Percentiles rank a stretch among this genome's conserved stretches.
phyloP scores from a whole-genome alignment of 352 stramenopile species.

The Phytophthora capsici region DNA sequence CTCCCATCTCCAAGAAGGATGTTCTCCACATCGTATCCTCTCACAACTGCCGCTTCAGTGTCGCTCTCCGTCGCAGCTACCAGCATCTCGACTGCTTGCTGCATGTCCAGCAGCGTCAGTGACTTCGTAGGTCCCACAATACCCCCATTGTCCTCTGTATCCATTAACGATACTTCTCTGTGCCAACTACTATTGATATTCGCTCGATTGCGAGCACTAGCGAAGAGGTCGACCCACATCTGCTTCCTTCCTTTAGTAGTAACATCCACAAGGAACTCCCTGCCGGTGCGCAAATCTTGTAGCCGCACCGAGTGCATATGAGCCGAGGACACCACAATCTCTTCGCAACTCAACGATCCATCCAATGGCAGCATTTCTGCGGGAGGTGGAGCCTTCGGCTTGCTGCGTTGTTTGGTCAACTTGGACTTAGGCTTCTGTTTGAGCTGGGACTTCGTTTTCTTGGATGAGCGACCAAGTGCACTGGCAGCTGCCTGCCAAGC shows the following conservation, averaged over 20 bases:
- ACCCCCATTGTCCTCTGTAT: background rate
- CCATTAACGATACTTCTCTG: slow-evolving; percentile 3
- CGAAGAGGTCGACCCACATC: slow-evolving; percentile 63
- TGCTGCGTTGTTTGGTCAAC: slow-evolving; percentile 19
- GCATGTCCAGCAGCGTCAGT: slow-evolving; percentile 21
- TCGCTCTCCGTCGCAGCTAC: slow-evolving; percentile 30
- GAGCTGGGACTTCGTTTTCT: slow-evolving; percentile 26
- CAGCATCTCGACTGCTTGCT: slow-evolving; percentile 43
- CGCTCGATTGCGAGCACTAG: slow-evolving; percentile 34
- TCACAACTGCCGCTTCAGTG: slow-evolving; percentile 22
- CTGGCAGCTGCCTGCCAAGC: slow-evolving; percentile 29
- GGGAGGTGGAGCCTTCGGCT: slow-evolving; percentile 13
- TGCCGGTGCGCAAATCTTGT: slow-evolving; percentile 43
- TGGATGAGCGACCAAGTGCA: slow-evolving; percentile 6
- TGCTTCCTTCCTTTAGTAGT: slow-evolving; percentile 51
- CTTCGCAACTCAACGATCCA: slow-evolving; percentile 51
- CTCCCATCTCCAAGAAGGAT: slow-evolving; percentile 32
- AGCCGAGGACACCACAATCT: slow-evolving; percentile 65
- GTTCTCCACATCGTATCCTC: slow-evolving; percentile 40
- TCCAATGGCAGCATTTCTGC: slow-evolving; percentile 46
- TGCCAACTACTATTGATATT: slow-evolving; percentile 26
- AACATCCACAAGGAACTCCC: slow-evolving; percentile 56
- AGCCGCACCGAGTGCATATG: slow-evolving; percentile 66
- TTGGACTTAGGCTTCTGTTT: slow-evolving; percentile 28
- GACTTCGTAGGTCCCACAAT: background rate